Evolutionary conservation across 106 monocot species (phyloP), one percentile per base, ranked within the genome.

Genomic region (Allium cepa): DNA sequence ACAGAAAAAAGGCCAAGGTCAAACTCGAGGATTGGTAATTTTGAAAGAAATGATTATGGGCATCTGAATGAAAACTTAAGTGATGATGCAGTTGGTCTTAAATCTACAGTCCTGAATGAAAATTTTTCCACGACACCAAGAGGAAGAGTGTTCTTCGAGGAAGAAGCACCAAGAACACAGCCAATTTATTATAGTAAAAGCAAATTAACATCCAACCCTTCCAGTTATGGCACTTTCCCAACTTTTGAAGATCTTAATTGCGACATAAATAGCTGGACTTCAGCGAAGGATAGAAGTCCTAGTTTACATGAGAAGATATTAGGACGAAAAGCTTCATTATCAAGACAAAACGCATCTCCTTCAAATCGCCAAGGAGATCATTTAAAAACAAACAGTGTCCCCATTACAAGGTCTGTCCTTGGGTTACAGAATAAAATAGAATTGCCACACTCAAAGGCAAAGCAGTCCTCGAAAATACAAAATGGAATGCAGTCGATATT

Each of bases 161-260:
- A 46, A 53, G 36, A 68, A 61, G 70, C 75, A 65, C 63, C 57
- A 58, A 61, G 51, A 78, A 80, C 11, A 52, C 74, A 79, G 72
- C 60, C 58, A 46, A 15, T 46, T 16, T 48, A 51, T 57, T 76
- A 67, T 50, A 67, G 78, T 59, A 60, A 72, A 50, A 57, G 67
- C 50, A 79, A 47, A 64, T 69, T 56, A 56, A 75, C 70, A 66
- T 61, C 60, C 22, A 59, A 27, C 56, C 52, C 15, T 47, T 56
- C 53, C 11, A 26, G 66, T 64, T 66, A 79, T 46, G 64, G 64
- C 49, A 73, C 64, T n/a, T 84, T 90, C 47, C 77, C 90, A 61
- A 66, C 71, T 36, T 62, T 78, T 68, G 56, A 70, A 59, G 83
- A 83, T 64, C 75, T 87, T 57, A 70, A 77, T 47, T 63, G 59